Conservation (phyloP, 352 stramenopile genomes). For the Globisporangium nunn region DNA sequence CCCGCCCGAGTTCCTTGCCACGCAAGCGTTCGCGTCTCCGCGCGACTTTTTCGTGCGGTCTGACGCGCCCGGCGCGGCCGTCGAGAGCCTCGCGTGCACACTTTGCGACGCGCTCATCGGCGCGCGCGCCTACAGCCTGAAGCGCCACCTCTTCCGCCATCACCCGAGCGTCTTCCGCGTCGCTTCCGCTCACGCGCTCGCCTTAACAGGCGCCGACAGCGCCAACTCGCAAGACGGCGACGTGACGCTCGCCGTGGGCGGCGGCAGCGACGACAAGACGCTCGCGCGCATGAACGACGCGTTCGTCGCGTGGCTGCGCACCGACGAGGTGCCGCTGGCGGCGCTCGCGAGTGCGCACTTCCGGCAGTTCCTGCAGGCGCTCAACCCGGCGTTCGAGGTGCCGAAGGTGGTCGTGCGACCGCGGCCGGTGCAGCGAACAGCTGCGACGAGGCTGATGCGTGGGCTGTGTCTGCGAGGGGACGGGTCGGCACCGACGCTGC, state of each 20-base stretch:
- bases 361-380: slow-evolving; percentile 23
- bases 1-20: slow-evolving; percentile 30
- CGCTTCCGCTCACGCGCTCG: background rate
- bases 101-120: slow-evolving; percentile 40
- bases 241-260: background rate
- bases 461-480: slow-evolving; percentile 43
- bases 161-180: slow-evolving; percentile 36
- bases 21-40: slow-evolving; percentile 33
- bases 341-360: slow-evolving; percentile 30
- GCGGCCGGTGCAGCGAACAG: background rate
- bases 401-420: slow-evolving; percentile 29
- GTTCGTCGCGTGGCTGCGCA: slow-evolving; percentile 34
- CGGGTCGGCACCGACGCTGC: slow-evolving; percentile 16
- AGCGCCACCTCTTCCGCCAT: slow-evolving; percentile 39
- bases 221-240: background rate
- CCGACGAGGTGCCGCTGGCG: slow-evolving; percentile 40
- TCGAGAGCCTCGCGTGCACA: slow-evolving; percentile 34
- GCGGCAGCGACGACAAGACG: background rate
- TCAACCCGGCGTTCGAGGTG: slow-evolving; percentile 35
- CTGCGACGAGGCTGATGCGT: slow-evolving; percentile 24
- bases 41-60: slow-evolving; percentile 39
- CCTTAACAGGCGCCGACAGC: background rate
- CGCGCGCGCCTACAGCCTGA: slow-evolving; percentile 37
- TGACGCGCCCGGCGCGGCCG: background rate
- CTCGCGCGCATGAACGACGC: slow-evolving; percentile 19